These are phyloP conservation scores for Psilocybe cyanescens DNA, from an alignment of 768 basidiomycete genomes.

Conservation along the genomic window DNA sequence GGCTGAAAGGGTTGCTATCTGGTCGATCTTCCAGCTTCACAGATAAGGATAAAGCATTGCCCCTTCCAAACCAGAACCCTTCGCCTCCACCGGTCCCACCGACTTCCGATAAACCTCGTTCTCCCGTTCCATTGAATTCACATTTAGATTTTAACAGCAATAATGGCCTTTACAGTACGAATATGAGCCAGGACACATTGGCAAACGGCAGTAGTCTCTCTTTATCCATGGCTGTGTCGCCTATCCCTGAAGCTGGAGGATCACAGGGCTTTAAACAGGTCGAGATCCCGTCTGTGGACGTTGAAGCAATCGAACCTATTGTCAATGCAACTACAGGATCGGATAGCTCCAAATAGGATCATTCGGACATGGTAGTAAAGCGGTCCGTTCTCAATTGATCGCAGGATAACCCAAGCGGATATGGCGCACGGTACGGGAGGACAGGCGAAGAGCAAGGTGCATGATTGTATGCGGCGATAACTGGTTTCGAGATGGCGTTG, in stretches of 20 bases:
- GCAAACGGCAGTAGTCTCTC: slow-evolving; percentile 20
- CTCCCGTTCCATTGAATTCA: slow-evolving; percentile 14
- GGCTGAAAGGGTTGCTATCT: slow-evolving; percentile 49
- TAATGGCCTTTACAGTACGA: slow-evolving; percentile 9
- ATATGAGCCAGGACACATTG: slow-evolving; percentile 13
- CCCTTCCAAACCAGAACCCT: slow-evolving; percentile 23
- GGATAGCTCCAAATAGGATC: slow-evolving; percentile 7
- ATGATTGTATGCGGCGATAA: neutral
- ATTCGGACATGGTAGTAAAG: neutral
- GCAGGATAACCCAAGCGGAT: neutral
- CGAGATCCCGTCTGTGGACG: slow-evolving; percentile 10
- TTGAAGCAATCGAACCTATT: neutral
- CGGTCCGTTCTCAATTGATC: neutral
- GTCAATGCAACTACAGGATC: neutral
- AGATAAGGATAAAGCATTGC: slow-evolving; percentile 26
- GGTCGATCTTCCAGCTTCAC: slow-evolving; percentile 38
- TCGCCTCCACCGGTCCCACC: slow-evolving; percentile 28
- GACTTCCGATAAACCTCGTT: slow-evolving; percentile 27
- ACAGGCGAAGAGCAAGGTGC: neutral
- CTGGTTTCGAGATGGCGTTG: neutral
- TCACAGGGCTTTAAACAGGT: slow-evolving; percentile 21
- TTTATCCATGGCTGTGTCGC: slow-evolving; percentile 21
- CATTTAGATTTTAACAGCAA: slow-evolving; percentile 4
- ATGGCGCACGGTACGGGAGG: neutral
- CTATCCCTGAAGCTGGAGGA: slow-evolving; percentile 15